Evolutionary conservation across 495 filamentous ascomycete species (phyloP).

Genomic region (Penicillium tannophilum): DNA sequence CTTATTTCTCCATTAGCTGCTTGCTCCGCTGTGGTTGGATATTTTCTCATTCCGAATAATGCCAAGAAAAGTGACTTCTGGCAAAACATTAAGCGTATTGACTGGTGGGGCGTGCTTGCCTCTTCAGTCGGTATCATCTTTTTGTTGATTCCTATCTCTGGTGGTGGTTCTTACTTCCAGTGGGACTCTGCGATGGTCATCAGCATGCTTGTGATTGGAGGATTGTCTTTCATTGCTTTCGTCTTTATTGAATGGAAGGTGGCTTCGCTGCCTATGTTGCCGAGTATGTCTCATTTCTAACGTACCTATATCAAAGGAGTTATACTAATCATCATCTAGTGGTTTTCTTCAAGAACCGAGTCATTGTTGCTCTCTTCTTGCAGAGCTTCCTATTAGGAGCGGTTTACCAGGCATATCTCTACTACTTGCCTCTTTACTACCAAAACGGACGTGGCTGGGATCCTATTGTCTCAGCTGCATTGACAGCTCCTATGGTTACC

Average conservation of each 20-base stretch:
- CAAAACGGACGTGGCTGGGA: conserved; percentile 55
- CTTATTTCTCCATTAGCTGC: conserved; percentile 45
- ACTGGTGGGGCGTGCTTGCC: conserved; percentile 54
- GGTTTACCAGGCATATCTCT: conserved; percentile 58
- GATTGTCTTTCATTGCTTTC: conserved; percentile 48
- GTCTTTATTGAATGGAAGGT: conserved; percentile 60
- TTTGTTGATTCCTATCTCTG: conserved; percentile 63
- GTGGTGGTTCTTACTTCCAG: conserved; percentile 60
- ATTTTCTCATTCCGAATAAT: conserved; percentile 47
- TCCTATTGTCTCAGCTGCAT: conserved; percentile 50
- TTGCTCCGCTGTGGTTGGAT: conserved; percentile 41
- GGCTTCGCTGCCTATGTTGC: conserved; percentile 61
- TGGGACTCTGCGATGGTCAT: conserved; percentile 66
- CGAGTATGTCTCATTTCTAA: conserved; percentile 37
- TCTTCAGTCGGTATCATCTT: conserved; percentile 58
- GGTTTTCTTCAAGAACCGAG: conserved; percentile 56
- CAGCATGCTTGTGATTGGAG: conserved; percentile 59
- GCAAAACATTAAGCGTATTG: conserved; percentile 55
- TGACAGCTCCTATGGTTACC: conserved; percentile 55
- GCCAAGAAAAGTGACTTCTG: conserved; percentile 35
- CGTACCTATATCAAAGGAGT: background rate
- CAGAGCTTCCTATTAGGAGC: conserved; percentile 64
- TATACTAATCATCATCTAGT: conserved; percentile 35
- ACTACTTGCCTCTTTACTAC: conserved; percentile 56
- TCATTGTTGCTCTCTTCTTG: conserved; percentile 54